A percentile compares a stretch with the other conserved stretches of the same genome.
phyloP scores from a whole-genome alignment of 2,329 filamentous ascomycete genomes.

The Neodidymelliopsis sp. region DNA sequence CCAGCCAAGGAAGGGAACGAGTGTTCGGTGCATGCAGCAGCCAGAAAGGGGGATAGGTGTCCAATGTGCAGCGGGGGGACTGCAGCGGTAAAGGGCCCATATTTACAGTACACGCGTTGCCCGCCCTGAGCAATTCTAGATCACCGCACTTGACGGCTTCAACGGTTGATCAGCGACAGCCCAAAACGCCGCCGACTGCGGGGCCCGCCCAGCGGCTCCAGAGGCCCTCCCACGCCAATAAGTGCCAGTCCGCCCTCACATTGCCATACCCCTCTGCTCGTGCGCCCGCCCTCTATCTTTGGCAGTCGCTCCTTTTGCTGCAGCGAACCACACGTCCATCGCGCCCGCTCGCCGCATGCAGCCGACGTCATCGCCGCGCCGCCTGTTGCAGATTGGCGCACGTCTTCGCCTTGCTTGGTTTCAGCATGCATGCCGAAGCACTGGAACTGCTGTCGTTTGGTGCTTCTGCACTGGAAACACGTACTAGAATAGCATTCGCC shows the following conservation, averaged over 20 bases:
- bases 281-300: conserved; percentile 9
- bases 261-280: conserved; percentile 9
- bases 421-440: conserved; percentile 6
- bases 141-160: conserved; percentile 4
- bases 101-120: conserved; percentile 16
- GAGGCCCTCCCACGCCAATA: conserved; percentile 5
- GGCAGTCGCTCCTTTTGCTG: conserved; percentile 1
- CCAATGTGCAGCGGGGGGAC: conserved; percentile 6
- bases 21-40: conserved; percentile 9
- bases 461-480: conserved; percentile 1
- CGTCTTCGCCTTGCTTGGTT: conserved; percentile 4
- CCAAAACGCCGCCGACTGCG: conserved; percentile 13
- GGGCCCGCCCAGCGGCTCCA: conserved; percentile 3
- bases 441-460: conserved; percentile 6
- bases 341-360: neutral
- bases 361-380: conserved; percentile 9
- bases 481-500: conserved; percentile 4
- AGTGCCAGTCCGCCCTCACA: conserved; percentile 4
- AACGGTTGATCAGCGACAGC: conserved; percentile 16
- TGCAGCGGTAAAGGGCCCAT: conserved; percentile 15
- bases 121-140: conserved; percentile 8
- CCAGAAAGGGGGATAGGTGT: conserved; percentile 8
- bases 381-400: neutral
- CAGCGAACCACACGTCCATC: conserved; percentile 8
- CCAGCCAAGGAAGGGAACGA: neutral